A percentile compares a stretch with the other conserved stretches of the same genome.
Conservation (phyloP, 192 early-diverging fungal species). For the Podila minutissima region DNA sequence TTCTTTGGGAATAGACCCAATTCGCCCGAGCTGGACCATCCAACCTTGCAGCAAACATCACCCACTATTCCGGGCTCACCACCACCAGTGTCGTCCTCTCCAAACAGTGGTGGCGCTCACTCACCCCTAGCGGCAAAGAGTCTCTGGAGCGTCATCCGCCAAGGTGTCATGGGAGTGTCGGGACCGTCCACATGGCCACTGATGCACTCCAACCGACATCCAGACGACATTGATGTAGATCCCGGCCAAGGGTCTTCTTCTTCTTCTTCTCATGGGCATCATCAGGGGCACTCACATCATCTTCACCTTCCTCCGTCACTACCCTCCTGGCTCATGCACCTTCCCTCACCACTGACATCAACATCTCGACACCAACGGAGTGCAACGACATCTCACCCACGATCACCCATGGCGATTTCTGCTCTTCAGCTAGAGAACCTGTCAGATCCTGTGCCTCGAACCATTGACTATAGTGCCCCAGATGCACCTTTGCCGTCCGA, state of each 20-base stretch:
- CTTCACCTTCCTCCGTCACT: constrained; percentile 18
- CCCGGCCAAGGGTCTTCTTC: constrained; percentile 7
- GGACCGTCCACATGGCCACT: constrained; percentile 32
- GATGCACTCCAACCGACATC: constrained; percentile 17
- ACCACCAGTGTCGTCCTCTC: not conserved
- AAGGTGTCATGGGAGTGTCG: constrained; percentile 46
- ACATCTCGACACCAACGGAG: constrained; percentile 20
- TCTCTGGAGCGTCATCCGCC: constrained; percentile 34
- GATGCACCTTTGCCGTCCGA: constrained; percentile 32
- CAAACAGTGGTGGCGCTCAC: constrained; percentile 7
- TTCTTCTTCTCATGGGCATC: constrained; percentile 1
- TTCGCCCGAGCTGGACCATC: constrained; percentile 8
- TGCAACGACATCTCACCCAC: not conserved
- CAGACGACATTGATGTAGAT: constrained; percentile 5
- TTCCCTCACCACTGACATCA: constrained; percentile 32
- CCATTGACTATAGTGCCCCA: constrained; percentile 9
- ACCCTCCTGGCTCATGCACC: constrained; percentile 28
- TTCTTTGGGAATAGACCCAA: constrained; percentile 28
- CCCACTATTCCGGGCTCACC: not conserved
- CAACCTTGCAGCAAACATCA: constrained; percentile 23
- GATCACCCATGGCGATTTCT: not conserved
- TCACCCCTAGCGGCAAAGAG: constrained; percentile 23
- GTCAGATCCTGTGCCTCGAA: not conserved
- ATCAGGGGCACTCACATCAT: constrained; percentile 13
- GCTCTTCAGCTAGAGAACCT: not conserved